phyloP scores from a whole-genome alignment of 2,329 filamentous ascomycete species.

The Beauveria caledonica region DNA sequence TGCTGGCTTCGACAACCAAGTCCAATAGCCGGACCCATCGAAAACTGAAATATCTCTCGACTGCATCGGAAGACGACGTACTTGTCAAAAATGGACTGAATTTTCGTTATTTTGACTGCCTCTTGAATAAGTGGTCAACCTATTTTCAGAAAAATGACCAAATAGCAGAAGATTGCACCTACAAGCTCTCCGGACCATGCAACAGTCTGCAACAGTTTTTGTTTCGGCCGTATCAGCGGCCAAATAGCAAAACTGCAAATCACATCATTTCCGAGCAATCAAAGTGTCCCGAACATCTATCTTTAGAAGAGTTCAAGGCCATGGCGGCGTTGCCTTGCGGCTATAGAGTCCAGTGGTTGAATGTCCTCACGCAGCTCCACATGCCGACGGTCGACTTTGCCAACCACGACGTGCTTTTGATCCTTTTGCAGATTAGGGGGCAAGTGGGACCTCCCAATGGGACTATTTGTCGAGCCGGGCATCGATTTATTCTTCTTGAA shows the following conservation, averaged over 20 bases:
- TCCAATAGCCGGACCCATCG: not conserved
- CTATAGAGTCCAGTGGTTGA: constrained; percentile 1
- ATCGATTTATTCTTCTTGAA: not conserved
- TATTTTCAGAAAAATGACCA: not conserved
- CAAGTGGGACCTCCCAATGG: not conserved
- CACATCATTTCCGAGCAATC: not conserved
- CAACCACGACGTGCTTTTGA: not conserved
- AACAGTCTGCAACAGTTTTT: not conserved
- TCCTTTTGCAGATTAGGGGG: not conserved
- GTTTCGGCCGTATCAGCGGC: not conserved
- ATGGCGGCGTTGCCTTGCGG: not conserved
- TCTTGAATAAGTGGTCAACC: not conserved
- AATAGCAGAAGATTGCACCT: not conserved
- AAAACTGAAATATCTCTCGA: not conserved
- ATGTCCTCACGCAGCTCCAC: constrained; percentile 2
- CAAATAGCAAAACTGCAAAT: not conserved
- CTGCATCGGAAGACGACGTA: not conserved
- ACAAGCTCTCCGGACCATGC: not conserved
- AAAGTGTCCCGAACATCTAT: not conserved
- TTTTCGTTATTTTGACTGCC: not conserved
- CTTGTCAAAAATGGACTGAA: not conserved
- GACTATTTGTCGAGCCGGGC: not conserved
- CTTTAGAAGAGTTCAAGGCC: constrained; percentile 18
- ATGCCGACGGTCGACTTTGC: not conserved
- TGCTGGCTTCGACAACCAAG: constrained; percentile 5